phyloP scores from a whole-genome alignment of 192 early-diverging fungal genomes.

The Phlyctochytrium arcticum region DNA sequence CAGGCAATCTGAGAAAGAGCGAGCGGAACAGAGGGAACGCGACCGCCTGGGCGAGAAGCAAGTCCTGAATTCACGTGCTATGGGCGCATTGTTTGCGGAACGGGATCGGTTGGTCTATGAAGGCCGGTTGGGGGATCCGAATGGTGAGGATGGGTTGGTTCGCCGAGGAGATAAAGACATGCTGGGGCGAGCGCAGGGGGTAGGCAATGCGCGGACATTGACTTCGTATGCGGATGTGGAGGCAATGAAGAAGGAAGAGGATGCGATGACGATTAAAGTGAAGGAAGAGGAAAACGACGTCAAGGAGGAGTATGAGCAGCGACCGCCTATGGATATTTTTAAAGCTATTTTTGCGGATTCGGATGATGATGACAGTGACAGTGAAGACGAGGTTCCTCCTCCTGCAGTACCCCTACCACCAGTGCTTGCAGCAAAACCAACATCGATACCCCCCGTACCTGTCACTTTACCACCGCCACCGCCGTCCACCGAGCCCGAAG shows the following conservation, averaged over 20 bases:
- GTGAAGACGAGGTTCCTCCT: background rate
- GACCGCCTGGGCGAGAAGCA: conserved; percentile 25
- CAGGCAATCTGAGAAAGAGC: background rate
- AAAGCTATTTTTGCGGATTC: conserved; percentile 77
- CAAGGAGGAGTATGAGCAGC: conserved; percentile 35
- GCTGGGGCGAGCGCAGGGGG: conserved; percentile 1
- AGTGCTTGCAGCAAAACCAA: background rate
- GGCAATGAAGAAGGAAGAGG: background rate
- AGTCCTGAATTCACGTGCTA: conserved; percentile 34
- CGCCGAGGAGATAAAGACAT: background rate
- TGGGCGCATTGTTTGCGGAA: conserved; percentile 39
- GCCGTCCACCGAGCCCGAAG: background rate
- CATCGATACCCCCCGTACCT: background rate
- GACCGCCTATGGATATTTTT: conserved; percentile 81
- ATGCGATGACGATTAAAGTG: background rate
- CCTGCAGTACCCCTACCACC: background rate
- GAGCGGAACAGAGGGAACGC: conserved; percentile 16
- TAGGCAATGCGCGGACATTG: background rate
- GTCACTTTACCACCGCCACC: background rate
- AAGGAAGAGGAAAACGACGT: no score
- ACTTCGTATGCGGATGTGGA: background rate
- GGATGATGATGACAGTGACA: conserved; percentile 51
- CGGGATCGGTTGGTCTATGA: conserved; percentile 21
- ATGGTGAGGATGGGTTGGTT: background rate
- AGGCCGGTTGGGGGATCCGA: background rate